phyloP scores from a whole-genome alignment of 2,329 filamentous ascomycete species.

The Phyllosticta citriasiana region DNA sequence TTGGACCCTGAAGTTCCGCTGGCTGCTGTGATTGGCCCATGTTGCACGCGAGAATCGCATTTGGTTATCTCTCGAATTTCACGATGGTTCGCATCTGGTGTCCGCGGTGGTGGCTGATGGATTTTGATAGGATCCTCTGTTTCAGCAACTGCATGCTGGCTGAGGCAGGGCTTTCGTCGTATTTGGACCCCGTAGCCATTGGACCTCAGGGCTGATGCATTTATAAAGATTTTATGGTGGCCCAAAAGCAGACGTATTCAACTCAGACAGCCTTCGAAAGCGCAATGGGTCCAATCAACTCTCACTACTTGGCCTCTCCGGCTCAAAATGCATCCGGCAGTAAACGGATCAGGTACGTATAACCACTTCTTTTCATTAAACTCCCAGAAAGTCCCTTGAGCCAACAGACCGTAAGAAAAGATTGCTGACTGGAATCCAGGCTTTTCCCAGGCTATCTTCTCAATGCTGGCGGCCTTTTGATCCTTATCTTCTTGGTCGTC shows the following conservation, averaged over 20 bases:
- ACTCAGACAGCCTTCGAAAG: too few relatives aligned
- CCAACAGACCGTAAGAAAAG: background rate
- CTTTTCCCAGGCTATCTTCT: background rate
- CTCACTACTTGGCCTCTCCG: background rate
- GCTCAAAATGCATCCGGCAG: background rate
- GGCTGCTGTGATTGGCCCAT: background rate
- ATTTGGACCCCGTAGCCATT: too few relatives aligned
- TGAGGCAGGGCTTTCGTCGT: background rate
- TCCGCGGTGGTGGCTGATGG: background rate
- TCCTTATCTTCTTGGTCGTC: background rate
- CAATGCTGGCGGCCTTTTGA: background rate
- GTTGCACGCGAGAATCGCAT: background rate
- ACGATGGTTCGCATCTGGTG: background rate
- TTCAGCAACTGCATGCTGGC: background rate
- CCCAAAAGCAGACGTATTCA: too few relatives aligned
- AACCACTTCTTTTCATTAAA: too few relatives aligned
- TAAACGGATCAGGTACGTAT: background rate
- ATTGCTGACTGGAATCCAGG: background rate
- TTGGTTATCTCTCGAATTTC: background rate
- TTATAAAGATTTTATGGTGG: too few relatives aligned
- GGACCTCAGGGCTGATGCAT: too few relatives aligned
- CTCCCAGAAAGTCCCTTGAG: background rate
- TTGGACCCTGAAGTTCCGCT: background rate
- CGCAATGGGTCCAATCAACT: background rate
- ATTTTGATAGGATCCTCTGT: background rate